Evolutionary conservation across 1,284 basidiomycete species (phyloP).

Genomic region (Ceratobasidium sp.): DNA sequence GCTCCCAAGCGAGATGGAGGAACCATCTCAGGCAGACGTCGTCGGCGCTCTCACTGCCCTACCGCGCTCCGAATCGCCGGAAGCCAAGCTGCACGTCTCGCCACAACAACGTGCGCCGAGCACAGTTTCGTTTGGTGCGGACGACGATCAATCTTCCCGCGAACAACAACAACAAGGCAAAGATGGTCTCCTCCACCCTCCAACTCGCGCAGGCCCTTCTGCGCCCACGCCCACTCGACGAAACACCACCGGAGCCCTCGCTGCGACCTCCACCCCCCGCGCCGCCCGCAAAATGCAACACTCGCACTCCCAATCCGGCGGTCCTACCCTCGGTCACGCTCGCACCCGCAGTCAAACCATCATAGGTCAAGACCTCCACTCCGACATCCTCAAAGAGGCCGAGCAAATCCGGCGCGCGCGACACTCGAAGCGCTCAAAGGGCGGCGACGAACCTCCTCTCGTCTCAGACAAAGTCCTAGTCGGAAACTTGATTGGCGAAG

Average conservation of each 20-base stretch:
- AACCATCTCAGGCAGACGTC: conserved; percentile 20
- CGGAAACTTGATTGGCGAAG: conserved; percentile 96
- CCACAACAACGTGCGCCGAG: neutral
- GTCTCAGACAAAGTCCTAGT: conserved; percentile 76
- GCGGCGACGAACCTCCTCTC: conserved; percentile 51
- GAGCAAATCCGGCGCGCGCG: conserved; percentile 86
- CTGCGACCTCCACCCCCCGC: neutral
- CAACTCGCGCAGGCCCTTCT: conserved; percentile 3
- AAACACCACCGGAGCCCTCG: conserved; percentile 31
- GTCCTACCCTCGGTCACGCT: conserved; percentile 22
- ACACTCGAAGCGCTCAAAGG: conserved; percentile 70
- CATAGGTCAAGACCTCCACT: conserved; percentile 55
- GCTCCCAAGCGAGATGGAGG: conserved; percentile 10
- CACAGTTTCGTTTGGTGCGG: conserved; percentile 32
- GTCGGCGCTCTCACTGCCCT: conserved; percentile 15
- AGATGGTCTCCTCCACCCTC: conserved; percentile 27
- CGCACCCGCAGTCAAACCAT: conserved; percentile 39
- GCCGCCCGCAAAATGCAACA: conserved; percentile 38
- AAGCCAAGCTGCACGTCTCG: neutral
- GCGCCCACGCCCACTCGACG: conserved; percentile 25
- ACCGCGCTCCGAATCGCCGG: conserved; percentile 19
- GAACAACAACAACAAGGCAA: neutral
- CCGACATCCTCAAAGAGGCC: conserved; percentile 85
- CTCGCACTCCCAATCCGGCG: conserved; percentile 42
- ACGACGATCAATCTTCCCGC: neutral